A percentile compares a stretch with the other conserved stretches of the same genome.
phyloP scores from a whole-genome alignment of 805 yeast species.

The Hagleromyces aurorensis region DNA sequence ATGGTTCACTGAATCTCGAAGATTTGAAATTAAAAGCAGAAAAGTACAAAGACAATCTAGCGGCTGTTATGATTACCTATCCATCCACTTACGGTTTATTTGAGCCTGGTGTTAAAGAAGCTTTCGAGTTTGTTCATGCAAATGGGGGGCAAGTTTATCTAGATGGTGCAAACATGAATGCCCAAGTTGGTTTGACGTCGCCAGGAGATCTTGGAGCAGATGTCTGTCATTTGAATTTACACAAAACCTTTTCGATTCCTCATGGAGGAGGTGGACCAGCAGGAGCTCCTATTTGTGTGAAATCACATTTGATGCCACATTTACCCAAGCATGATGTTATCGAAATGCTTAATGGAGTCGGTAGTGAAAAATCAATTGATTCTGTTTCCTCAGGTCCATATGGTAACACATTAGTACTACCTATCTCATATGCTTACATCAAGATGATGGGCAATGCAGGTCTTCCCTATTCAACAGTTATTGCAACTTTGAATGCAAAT shows the following conservation, averaged over 20 bases:
- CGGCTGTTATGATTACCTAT: slow-evolving; percentile 93
- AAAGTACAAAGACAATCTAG: slow-evolving; percentile 60
- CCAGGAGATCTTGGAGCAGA: slow-evolving; percentile 98
- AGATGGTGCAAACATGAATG: slow-evolving; percentile 99
- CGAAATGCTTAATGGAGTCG: slow-evolving; percentile 38
- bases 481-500: slow-evolving; percentile 93
- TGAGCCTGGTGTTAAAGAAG: slow-evolving; percentile 82
- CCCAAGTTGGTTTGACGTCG: slow-evolving; percentile 94
- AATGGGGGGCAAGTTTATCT: slow-evolving; percentile 93
- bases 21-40: slow-evolving; percentile 70
- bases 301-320: slow-evolving; percentile 66
- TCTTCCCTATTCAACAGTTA: slow-evolving; percentile 75
- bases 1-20: slow-evolving; percentile 78
- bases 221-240: slow-evolving; percentile 93
- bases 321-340: slow-evolving; percentile 72
- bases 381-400: slow-evolving; percentile 91
- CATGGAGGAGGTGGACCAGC: slow-evolving; percentile 99
- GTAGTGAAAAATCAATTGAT: slow-evolving; percentile 44
- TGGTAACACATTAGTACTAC: slow-evolving; percentile 89
- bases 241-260: slow-evolving; percentile 94
- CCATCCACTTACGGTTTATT: slow-evolving; percentile 96
- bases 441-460: slow-evolving; percentile 87
- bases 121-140: slow-evolving; percentile 76
- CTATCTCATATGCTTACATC: slow-evolving; percentile 91
- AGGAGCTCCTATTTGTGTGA: slow-evolving; percentile 96